These are phyloP conservation scores for Astragalus membranaceus DNA, from an alignment of 306 rosid genomes.

Conservation along the genomic window DNA sequence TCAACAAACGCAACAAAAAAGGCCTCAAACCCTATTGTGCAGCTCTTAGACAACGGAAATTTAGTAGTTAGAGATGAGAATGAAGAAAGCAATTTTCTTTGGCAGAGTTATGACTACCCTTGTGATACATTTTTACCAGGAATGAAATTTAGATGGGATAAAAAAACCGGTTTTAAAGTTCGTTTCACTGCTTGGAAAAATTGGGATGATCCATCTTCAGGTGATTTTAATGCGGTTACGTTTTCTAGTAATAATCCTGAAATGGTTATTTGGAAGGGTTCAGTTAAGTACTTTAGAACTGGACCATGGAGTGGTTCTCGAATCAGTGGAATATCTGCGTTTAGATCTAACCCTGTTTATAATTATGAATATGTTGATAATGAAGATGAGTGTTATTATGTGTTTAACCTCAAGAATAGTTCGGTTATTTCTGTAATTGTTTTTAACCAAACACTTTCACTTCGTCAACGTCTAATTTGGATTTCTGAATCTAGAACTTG, in stretches of 20 bases:
- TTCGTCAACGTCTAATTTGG: background rate
- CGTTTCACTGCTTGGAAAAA: slow-evolving; percentile 34
- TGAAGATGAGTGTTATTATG: background rate
- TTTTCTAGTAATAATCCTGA: background rate
- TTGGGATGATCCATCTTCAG: slow-evolving; percentile 35
- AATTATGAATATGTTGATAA: background rate
- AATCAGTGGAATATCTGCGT: background rate
- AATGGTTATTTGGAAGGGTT: background rate
- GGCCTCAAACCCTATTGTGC: too few species aligned
- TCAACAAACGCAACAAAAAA: too few species aligned
- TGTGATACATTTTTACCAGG: slow-evolving; percentile 32
- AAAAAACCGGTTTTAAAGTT: slow-evolving; percentile 16
- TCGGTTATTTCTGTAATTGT: background rate
- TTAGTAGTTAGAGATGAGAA: slow-evolving; percentile 25
- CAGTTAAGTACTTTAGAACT: background rate
- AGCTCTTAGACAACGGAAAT: slow-evolving; percentile 46
- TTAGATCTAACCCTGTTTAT: background rate
- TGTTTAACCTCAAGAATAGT: background rate
- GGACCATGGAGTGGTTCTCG: slow-evolving; percentile 38
- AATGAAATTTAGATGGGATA: slow-evolving; percentile 41
- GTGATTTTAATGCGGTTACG: background rate
- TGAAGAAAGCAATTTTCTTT: slow-evolving; percentile 7
- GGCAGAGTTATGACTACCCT: slow-evolving; percentile 58
- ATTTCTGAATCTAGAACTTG: background rate
- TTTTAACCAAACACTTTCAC: slow-evolving; percentile 4